Evolutionary conservation across 345 rosid genomes (phyloP).

Genomic region (Salix dunnii): DNA sequence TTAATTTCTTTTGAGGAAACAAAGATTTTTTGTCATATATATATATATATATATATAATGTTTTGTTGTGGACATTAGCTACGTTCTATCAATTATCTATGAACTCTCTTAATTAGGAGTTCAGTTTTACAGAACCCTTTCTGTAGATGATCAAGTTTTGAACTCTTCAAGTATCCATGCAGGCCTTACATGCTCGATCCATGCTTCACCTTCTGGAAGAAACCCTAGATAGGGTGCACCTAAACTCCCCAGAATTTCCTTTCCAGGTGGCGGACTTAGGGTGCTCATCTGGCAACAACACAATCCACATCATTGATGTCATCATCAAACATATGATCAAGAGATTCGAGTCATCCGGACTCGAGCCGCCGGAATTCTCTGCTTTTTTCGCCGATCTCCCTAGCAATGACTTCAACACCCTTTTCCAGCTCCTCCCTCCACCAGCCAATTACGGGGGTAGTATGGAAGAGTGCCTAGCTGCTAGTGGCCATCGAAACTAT

Average conservation of each 20-base stretch:
- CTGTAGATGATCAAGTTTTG: neutral
- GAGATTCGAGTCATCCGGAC: slow-evolving; percentile 53
- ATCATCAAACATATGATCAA: slow-evolving; percentile 79
- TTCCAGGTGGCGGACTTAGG: slow-evolving; percentile 90
- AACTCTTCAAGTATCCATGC: slow-evolving; percentile 10
- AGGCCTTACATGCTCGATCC: slow-evolving; percentile 87
- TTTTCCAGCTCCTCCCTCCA: slow-evolving; percentile 85
- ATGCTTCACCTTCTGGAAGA: slow-evolving; percentile 83
- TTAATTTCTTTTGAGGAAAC: no score
- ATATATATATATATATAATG: no score
- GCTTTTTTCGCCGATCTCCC: slow-evolving; percentile 93
- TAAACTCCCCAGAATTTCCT: slow-evolving; percentile 49
- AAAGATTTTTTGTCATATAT: no score
- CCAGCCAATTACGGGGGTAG: slow-evolving; percentile 48
- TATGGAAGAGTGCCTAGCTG: slow-evolving; percentile 83
- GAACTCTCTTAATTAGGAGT: no score
- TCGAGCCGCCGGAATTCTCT: slow-evolving; percentile 67
- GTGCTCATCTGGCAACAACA: slow-evolving; percentile 79
- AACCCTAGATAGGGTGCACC: slow-evolving; percentile 68
- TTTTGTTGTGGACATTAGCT: no score
- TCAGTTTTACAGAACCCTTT: no score
- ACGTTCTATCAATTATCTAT: no score
- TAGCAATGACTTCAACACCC: slow-evolving; percentile 90
- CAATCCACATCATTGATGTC: slow-evolving; percentile 55
- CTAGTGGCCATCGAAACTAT: slow-evolving; percentile 67